Evolutionary conservation across 2,329 filamentous ascomycete species (phyloP).

Genomic region (Leptodontidium sp.): DNA sequence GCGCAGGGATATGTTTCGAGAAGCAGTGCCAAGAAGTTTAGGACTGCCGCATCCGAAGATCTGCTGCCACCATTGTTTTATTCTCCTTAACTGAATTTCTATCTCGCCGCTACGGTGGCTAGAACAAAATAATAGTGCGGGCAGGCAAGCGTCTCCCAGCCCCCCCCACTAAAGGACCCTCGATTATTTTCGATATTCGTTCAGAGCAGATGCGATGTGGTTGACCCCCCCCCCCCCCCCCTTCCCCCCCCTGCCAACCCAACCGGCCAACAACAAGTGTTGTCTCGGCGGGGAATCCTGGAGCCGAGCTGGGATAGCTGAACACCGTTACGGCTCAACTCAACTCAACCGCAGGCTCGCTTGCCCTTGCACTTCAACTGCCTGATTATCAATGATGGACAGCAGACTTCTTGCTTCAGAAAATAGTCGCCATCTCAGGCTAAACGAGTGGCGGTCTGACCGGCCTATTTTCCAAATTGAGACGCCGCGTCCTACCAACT

Average conservation of each 20-base stretch:
- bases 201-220: background rate
- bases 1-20: background rate
- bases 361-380: conserved; percentile 8
- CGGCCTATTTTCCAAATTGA: conserved; percentile 14
- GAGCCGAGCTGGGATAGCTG: conserved; percentile 3
- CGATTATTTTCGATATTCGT: background rate
- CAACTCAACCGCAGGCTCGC: background rate
- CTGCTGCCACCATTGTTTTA: conserved; percentile 11
- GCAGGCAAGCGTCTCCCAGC: conserved; percentile 8
- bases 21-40: background rate
- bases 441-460: conserved; percentile 21
- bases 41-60: conserved; percentile 10
- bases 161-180: conserved; percentile 9
- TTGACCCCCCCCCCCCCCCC: background rate
- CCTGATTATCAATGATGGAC: conserved; percentile 10
- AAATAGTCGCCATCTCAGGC: background rate
- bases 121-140: background rate
- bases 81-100: background rate
- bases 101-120: background rate
- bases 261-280: background rate
- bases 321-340: conserved; percentile 15
- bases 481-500: conserved; percentile 14
- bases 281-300: background rate
- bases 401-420: background rate
- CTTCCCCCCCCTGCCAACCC: background rate